Evolutionary conservation across 73 alveolate species (phyloP).

Genomic region (Paramecium octaurelia): DNA sequence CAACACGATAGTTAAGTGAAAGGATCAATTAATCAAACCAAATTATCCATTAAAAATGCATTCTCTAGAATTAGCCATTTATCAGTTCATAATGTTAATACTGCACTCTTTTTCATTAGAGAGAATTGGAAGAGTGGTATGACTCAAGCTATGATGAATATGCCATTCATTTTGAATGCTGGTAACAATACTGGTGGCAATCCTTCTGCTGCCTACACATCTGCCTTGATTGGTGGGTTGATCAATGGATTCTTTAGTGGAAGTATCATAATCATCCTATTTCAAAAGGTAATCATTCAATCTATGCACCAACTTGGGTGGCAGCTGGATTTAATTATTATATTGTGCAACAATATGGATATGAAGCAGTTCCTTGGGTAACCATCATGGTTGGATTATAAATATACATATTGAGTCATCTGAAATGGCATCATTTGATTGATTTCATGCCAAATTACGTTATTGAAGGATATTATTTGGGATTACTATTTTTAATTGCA

Average conservation of each 20-base stretch:
- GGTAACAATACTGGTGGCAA: slow-evolving; percentile 34
- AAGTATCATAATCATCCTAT: background rate
- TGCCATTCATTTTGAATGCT: slow-evolving; percentile 31
- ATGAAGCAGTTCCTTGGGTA: slow-evolving; percentile 45
- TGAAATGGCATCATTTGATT: slow-evolving; percentile 38
- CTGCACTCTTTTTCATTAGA: slow-evolving; percentile 9
- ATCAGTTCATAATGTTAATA: slow-evolving; percentile 21
- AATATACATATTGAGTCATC: background rate
- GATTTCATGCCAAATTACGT: slow-evolving; percentile 49
- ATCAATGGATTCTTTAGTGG: slow-evolving; percentile 41
- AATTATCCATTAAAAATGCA: background rate
- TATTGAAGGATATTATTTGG: slow-evolving; percentile 44
- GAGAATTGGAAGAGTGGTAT: slow-evolving; percentile 53
- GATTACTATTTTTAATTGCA: background rate
- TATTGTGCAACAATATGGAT: slow-evolving; percentile 4
- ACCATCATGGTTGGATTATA: slow-evolving; percentile 14
- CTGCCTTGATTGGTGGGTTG: slow-evolving; percentile 40
- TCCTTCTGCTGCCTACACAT: background rate
- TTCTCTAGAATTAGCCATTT: slow-evolving; percentile 15
- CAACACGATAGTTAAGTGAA: background rate
- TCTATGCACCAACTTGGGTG: slow-evolving; percentile 38
- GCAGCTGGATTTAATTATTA: background rate
- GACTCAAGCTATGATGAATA: slow-evolving; percentile 19
- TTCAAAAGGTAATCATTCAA: slow-evolving; percentile 25
- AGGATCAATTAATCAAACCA: background rate